phyloP scores from a whole-genome alignment of 352 stramenopile genomes.

The Phytophthora aleatoria region DNA sequence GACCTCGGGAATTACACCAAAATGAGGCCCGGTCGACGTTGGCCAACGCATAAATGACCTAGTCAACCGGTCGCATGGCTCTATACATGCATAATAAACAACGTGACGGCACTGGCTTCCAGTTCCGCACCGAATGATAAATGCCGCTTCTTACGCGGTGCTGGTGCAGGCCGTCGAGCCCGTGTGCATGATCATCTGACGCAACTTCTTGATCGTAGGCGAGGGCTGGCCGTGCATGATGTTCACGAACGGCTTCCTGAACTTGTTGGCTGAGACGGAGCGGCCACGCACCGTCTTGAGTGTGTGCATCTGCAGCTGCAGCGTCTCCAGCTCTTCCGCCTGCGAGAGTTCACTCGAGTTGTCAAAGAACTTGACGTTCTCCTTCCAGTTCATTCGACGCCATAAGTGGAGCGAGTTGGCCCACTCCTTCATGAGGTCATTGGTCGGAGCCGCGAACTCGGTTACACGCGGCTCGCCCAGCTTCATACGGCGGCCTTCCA shows the following conservation, averaged over 20 bases:
- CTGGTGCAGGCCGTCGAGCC: slow-evolving; percentile 42
- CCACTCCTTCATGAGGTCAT: slow-evolving; percentile 88
- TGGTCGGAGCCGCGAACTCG: slow-evolving; percentile 72
- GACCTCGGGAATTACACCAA: slow-evolving; percentile 28
- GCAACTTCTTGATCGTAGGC: slow-evolving; percentile 73
- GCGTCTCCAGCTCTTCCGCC: slow-evolving; percentile 56
- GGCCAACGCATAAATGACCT: slow-evolving; percentile 6
- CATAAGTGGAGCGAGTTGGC: slow-evolving; percentile 83
- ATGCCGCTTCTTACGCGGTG: slow-evolving; percentile 32
- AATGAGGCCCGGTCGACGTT: slow-evolving; percentile 8
- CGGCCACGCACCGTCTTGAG: slow-evolving; percentile 56
- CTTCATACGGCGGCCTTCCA: slow-evolving; percentile 83
- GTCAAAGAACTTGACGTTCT: slow-evolving; percentile 88
- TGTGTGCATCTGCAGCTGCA: slow-evolving; percentile 64
- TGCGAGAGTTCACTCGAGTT: slow-evolving; percentile 54
- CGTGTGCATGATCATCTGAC: slow-evolving; percentile 58
- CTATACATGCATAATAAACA: slow-evolving; percentile 45
- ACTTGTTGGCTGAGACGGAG: slow-evolving; percentile 39
- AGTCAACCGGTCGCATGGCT: slow-evolving; percentile 21
- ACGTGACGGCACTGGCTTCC: slow-evolving; percentile 14
- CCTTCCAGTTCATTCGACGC: slow-evolving; percentile 88
- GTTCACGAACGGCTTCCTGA: slow-evolving; percentile 60
- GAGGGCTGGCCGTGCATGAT: slow-evolving; percentile 66
- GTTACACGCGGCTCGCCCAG: slow-evolving; percentile 63
- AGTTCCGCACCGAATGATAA: slow-evolving; percentile 21